phyloP scores from a whole-genome alignment of 495 filamentous ascomycete genomes.

The Hyaloscypha finlandica region DNA sequence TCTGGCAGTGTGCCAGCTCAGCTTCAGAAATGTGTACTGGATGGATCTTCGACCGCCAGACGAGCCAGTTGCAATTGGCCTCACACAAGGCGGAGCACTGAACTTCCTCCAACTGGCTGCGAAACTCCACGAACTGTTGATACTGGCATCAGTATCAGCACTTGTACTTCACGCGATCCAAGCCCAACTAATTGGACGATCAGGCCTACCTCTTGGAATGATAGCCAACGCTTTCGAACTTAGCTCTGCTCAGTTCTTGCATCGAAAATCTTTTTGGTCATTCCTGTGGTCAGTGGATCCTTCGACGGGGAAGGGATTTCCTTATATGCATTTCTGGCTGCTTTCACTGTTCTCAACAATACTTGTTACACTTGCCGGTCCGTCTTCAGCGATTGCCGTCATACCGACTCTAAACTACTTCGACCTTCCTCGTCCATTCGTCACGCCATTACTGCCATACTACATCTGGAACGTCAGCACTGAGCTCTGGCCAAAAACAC shows the following conservation, averaged over 20 bases:
- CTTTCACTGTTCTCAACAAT: conserved; percentile 10
- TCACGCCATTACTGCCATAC: background rate
- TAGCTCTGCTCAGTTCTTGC: conserved; percentile 3
- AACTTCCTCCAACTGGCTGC: conserved; percentile 13
- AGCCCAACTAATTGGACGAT: background rate
- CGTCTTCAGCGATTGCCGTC: conserved; percentile 16
- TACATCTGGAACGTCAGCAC: conserved; percentile 14
- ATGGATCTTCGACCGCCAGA: conserved; percentile 10
- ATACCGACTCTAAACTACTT: conserved; percentile 20
- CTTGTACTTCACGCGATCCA: conserved; percentile 8
- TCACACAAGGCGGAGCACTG: conserved; percentile 12
- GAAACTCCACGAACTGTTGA: conserved; percentile 14
- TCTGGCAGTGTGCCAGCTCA: conserved; percentile 2
- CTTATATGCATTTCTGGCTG: conserved; percentile 10
- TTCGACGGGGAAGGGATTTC: conserved; percentile 4
- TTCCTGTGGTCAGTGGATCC: conserved; percentile 13
- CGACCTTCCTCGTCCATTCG: conserved; percentile 5
- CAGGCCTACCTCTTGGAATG: conserved; percentile 9
- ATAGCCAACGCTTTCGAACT: conserved; percentile 16
- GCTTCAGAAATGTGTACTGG: conserved; percentile 15
- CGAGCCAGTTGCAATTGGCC: background rate
- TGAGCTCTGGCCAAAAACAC: conserved; percentile 10
- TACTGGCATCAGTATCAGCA: conserved; percentile 6
- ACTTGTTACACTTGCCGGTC: conserved; percentile 10
- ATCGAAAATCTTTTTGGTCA: conserved; percentile 8